Conservation (phyloP, 352 stramenopile genomes). For the Globisporangium yorkense region DNA sequence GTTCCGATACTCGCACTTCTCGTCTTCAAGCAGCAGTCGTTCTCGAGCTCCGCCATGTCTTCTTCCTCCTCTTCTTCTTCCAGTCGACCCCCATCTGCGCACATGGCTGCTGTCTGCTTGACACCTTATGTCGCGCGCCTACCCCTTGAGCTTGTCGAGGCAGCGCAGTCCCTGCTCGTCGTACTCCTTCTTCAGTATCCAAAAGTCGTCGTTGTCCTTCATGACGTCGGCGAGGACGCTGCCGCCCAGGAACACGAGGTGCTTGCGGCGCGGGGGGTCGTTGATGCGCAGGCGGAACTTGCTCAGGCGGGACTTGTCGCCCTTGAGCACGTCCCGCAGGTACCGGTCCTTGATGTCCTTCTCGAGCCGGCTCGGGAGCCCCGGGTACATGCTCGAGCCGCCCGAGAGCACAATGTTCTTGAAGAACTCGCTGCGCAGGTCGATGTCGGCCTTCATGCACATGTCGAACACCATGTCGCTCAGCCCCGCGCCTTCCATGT, state of each 20-base stretch:
- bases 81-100: not conserved
- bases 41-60: not conserved
- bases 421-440: constrained; percentile 95
- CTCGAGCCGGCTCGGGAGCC: constrained; percentile 89
- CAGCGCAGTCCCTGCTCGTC: constrained; percentile 90
- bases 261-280: constrained; percentile 94
- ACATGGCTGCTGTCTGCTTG: constrained; percentile 39
- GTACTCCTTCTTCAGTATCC: constrained; percentile 93
- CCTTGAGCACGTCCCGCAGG: constrained; percentile 82
- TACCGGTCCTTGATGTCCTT: constrained; percentile 89
- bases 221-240: constrained; percentile 93
- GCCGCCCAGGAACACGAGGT: constrained; percentile 93
- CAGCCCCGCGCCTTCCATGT: constrained; percentile 93
- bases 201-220: constrained; percentile 93
- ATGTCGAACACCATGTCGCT: constrained; percentile 98
- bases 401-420: constrained; percentile 96
- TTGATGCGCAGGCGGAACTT: constrained; percentile 95
- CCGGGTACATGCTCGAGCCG: constrained; percentile 95
- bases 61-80: not conserved
- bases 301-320: constrained; percentile 83
- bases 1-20: not conserved
- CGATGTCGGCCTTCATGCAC: constrained; percentile 95
- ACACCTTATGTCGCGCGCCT: not conserved
- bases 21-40: not conserved
- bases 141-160: constrained; percentile 73